Conservation (phyloP, 164 flowering plant genomes). For the Annona squamosa region DNA sequence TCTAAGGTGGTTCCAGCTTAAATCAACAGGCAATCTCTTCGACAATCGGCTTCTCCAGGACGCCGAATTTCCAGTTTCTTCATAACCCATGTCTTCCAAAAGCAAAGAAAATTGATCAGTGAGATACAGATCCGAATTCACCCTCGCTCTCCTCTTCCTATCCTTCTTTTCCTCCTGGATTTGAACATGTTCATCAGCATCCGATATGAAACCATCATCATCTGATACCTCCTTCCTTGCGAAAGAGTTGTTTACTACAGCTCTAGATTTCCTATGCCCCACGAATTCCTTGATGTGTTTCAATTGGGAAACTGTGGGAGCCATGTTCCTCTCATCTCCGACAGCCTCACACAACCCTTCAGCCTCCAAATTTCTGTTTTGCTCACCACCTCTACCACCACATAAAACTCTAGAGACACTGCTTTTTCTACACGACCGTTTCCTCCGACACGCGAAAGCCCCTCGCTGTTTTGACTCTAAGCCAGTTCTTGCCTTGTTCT, state of each 20-base stretch:
- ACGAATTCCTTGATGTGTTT: background rate
- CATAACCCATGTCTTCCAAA: background rate
- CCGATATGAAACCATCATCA: background rate
- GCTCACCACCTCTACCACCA: slow-evolving; percentile 23
- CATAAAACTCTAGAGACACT: slow-evolving; percentile 13
- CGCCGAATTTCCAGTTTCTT: background rate
- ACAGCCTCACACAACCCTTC: background rate
- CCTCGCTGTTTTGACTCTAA: slow-evolving; percentile 18
- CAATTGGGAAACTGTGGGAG: background rate
- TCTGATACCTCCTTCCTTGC: background rate
- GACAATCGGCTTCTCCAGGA: too few species aligned
- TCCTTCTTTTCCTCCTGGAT: background rate
- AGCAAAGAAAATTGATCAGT: background rate
- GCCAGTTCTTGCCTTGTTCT: slow-evolving; percentile 17
- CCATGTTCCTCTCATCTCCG: background rate
- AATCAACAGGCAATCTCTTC: background rate
- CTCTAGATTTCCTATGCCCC: background rate
- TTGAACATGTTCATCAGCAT: slow-evolving; percentile 16
- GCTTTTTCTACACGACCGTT: background rate
- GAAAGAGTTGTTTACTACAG: background rate
- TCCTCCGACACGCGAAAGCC: slow-evolving; percentile 10
- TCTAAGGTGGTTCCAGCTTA: background rate
- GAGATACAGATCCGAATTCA: background rate
- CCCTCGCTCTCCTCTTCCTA: background rate
- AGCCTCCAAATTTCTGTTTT: background rate